A percentile compares a stretch with the other conserved stretches of the same genome.
phyloP scores from a whole-genome alignment of 2,329 filamentous ascomycete species.

The Tolypocladium endophyticum region DNA sequence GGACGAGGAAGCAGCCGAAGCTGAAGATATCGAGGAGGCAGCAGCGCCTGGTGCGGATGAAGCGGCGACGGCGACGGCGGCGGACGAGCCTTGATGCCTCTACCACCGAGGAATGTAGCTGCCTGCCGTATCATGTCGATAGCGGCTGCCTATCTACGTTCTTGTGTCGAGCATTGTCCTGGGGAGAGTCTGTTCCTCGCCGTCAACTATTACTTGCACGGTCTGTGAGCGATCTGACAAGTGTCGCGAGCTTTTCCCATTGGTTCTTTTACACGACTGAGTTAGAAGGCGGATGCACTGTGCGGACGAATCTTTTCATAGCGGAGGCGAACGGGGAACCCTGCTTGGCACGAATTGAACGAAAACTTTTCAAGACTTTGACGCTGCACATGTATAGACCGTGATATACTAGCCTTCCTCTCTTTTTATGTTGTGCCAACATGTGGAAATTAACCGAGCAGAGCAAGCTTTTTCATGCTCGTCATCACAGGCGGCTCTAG shows the following conservation, averaged over 20 bases:
- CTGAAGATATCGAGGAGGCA: conserved; percentile 4
- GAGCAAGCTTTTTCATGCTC: conserved; percentile 35
- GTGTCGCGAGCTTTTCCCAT: neutral
- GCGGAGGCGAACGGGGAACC: conserved; percentile 20
- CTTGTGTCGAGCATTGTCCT: neutral
- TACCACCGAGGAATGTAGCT: neutral
- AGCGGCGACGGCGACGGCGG: neutral
- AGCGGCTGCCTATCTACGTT: neutral
- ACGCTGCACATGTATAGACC: neutral
- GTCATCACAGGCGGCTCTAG: conserved; percentile 39
- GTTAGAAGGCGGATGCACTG: neutral
- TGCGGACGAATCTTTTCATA: conserved; percentile 12
- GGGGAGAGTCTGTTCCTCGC: neutral
- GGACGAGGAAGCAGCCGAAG: conserved; percentile 11
- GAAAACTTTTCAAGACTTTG: neutral
- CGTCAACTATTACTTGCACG: neutral
- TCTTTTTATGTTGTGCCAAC: neutral
- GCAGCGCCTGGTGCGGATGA: conserved; percentile 2
- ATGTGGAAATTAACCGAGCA: conserved; percentile 31
- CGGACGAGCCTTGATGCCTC: neutral
- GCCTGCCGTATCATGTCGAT: neutral
- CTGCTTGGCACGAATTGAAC: conserved; percentile 6
- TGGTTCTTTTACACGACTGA: neutral
- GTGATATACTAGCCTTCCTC: neutral
- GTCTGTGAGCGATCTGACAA: neutral